Conservation (phyloP, 2,329 filamentous ascomycete genomes). For the Fusarium nisikadoi region DNA sequence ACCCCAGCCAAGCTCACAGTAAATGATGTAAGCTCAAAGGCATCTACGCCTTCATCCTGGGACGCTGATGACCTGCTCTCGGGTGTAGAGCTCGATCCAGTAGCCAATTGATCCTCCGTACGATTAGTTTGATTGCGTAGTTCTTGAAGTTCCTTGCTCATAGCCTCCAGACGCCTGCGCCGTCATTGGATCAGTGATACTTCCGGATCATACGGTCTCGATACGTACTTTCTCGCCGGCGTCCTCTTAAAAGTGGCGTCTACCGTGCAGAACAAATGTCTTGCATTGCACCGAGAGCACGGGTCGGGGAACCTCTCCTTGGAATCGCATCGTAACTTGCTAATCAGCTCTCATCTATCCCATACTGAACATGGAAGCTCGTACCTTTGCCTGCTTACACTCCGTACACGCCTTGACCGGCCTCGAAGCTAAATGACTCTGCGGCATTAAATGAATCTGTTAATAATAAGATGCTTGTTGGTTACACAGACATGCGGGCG, state of each 20-base stretch:
- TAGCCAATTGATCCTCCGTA: background rate
- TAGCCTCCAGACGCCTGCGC: constrained; percentile 28
- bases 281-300: constrained; percentile 26
- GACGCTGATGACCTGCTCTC: background rate
- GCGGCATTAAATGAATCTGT: background rate
- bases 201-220: accelerated
- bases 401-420: constrained; percentile 29
- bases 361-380: accelerated
- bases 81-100: background rate
- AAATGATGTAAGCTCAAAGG: constrained; percentile 9
- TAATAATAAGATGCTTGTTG: background rate
- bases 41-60: constrained; percentile 3
- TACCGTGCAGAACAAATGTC: constrained; percentile 36
- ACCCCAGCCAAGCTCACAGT: constrained; percentile 5
- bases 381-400: constrained; percentile 31
- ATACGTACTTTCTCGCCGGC: constrained; percentile 28
- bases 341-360: background rate
- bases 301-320: constrained; percentile 34
- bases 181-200: background rate
- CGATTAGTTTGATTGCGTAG: constrained; percentile 22
- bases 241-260: constrained; percentile 33
- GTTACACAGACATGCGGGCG: background rate
- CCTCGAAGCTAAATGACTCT: background rate
- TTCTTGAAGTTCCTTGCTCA: constrained; percentile 37
- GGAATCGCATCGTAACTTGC: constrained; percentile 35